Conservation (phyloP, 306 rosid genomes). For the Cajanus cajan region DNA sequence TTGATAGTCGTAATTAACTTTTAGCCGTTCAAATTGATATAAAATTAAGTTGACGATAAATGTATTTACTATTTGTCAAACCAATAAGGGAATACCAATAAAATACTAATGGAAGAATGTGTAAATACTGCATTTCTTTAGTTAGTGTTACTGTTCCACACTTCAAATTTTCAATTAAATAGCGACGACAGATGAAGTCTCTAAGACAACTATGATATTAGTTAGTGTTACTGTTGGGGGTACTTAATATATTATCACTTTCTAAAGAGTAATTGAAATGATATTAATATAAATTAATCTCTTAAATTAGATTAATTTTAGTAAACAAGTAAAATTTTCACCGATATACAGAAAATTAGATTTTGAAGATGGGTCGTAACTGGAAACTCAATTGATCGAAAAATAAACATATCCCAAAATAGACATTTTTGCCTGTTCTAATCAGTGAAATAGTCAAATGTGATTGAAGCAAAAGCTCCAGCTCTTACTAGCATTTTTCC, state of each 20-base stretch:
- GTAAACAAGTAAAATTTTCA: no score
- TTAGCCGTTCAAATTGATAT: neutral
- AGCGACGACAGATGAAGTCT: no score
- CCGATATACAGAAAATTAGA: no score
- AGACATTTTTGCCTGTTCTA: conserved; percentile 40
- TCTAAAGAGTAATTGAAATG: no score
- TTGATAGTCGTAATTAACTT: neutral
- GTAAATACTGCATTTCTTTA: neutral
- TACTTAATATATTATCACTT: no score
- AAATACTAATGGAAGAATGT: no score
- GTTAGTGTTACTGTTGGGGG: no score
- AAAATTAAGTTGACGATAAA: neutral
- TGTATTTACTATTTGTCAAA: neutral
- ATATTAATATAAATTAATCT: no score
- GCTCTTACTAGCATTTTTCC: conserved; percentile 25
- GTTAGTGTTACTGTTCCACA: neutral
- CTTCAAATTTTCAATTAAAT: no score
- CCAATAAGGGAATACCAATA: neutral
- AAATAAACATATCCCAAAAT: conserved; percentile 10
- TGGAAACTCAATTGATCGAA: conserved; percentile 15
- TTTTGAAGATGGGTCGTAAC: neutral
- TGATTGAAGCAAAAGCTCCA: conserved; percentile 30
- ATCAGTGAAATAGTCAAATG: conserved; percentile 51
- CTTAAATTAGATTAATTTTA: no score
- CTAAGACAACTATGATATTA: no score